A percentile compares a stretch with the other conserved stretches of the same genome.
phyloP scores from a whole-genome alignment of 1,139 yeast genomes.

The Taphrina confusa region DNA sequence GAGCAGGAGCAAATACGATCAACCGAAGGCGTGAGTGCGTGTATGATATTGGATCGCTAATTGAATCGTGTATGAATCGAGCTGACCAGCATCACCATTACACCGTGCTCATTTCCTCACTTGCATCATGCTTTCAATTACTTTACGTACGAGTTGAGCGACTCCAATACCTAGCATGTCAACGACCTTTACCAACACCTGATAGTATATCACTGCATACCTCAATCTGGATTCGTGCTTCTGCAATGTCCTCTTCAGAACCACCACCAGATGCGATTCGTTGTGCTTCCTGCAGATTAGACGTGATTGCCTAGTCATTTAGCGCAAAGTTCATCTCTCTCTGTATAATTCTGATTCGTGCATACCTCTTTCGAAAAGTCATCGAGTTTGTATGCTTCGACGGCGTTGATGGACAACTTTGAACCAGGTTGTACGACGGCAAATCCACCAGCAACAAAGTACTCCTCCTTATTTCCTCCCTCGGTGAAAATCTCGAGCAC shows the following conservation, averaged over 20 bases:
- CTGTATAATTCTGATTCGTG: constrained; percentile 1
- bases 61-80: too few relatives aligned
- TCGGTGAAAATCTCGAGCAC: constrained; percentile 85
- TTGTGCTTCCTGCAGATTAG: constrained; percentile 89
- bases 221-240: constrained; percentile 93
- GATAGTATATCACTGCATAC: constrained; percentile 49
- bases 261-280: constrained; percentile 84
- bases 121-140: too few relatives aligned
- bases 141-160: constrained; percentile 34
- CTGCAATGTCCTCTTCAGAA: constrained; percentile 79
- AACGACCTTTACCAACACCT: not conserved
- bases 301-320: constrained; percentile 64
- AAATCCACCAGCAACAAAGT: constrained; percentile 90
- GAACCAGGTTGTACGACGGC: constrained; percentile 97
- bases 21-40: too few relatives aligned
- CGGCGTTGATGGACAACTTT: constrained; percentile 84
- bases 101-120: too few relatives aligned
- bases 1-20: too few relatives aligned
- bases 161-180: constrained; percentile 19
- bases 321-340: constrained; percentile 16
- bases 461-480: constrained; percentile 77
- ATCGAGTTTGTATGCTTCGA: constrained; percentile 92
- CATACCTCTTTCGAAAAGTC: constrained; percentile 69
- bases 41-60: too few relatives aligned
- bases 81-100: too few relatives aligned